Evolutionary conservation across 2,329 filamentous ascomycete genomes (phyloP), one percentile per base, ranked within the genome.

Genomic region (Venturia aucupariae): DNA sequence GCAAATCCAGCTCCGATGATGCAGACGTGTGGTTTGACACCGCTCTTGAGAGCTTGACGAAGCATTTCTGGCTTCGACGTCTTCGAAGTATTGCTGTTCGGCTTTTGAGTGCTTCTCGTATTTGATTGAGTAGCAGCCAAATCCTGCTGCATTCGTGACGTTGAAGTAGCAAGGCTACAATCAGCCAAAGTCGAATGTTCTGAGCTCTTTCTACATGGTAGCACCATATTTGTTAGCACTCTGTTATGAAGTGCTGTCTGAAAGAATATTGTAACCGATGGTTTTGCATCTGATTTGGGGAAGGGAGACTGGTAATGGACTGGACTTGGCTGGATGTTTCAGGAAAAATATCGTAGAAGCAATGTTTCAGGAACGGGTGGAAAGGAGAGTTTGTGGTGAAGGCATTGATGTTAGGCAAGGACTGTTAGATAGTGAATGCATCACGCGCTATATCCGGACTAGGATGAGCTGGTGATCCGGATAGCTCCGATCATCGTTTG

Each of bases 1-100:
- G 88, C 81, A 32, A 90, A 78, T 5, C 88, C 88, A 46, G 86
- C 88, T 22, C 88, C 89, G 46, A 92, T 76, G n/a, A 92, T 77
- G 39, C 83, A 85, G 48, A 90, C 75, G 67, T 85, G 84, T 8
- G 83, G 62, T 44, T 59, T 63, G 4, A 24, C 24, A 8, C 46
- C 62, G 7, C n/a, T 57, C 32, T 46, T 30, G 8, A 51, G 32
- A n/a, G 46, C n/a, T 22, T 24, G 35, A n/a, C 62, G 46, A 51
- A 63, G 19, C 62, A 57, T 63, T 4, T 63, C 35, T 41, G 46
- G 48, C 11, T 38, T 39, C 27, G 51, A 13, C 19, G 17, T 24
- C 2, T 44, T 38, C 13, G 22, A 19, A 24, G 24, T 27, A 27
- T 19, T 54, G 13, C 27, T 11, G 35, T 42, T 41, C 32, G 30